Evolutionary conservation across 2,329 filamentous ascomycete genomes (phyloP), one percentile per base, ranked within the genome.

Genomic region (Ilyonectria robusta): DNA sequence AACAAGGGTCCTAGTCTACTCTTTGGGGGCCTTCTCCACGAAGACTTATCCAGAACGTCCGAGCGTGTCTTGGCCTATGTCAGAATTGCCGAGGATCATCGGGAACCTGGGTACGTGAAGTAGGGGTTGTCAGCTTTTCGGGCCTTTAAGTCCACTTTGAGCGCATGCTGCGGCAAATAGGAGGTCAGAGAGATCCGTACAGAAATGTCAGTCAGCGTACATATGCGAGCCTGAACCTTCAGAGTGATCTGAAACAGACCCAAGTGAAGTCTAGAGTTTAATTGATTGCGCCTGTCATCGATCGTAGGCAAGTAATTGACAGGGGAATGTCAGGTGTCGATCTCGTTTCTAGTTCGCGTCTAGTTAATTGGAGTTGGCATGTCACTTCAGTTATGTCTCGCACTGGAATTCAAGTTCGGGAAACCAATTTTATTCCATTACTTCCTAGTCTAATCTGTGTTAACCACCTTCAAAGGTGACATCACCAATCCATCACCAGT

Each of bases 401-500:
- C 50, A 13, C 11, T 8, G 29, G 10, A 23, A 21, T 33, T 17
- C 6, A 51, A 3, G 9, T 3, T 53, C 50, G n/a, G 19, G n/a
- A 8, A 35, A 23, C 19, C 19, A 46, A 21, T 21, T 13, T 53
- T 19, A 13, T 13, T 23, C n/a, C 58, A 66, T 61, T 61, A 61
- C 58, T 61, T 61, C 57, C 57, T 35, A 60, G 47, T 66, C 58
- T 66, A 64, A 50, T 44, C 26, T 44, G 19, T 47, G 54, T 33
- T 33, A 59, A 59, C 44, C 62, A 59, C 50, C 56, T 50, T 55
- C 56, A 58, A 59, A 21, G 46, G 48, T 66, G 63, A 37, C 58
- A 48, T 46, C 56, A 26, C 58, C 63, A 58, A 61, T 42, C 63
- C 63, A 58, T 53, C 58, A 60, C 51, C 35, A 60, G 44, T 47